Evolutionary conservation across 345 rosid genomes (phyloP).

Genomic region (Erysimum cheiranthoides): DNA sequence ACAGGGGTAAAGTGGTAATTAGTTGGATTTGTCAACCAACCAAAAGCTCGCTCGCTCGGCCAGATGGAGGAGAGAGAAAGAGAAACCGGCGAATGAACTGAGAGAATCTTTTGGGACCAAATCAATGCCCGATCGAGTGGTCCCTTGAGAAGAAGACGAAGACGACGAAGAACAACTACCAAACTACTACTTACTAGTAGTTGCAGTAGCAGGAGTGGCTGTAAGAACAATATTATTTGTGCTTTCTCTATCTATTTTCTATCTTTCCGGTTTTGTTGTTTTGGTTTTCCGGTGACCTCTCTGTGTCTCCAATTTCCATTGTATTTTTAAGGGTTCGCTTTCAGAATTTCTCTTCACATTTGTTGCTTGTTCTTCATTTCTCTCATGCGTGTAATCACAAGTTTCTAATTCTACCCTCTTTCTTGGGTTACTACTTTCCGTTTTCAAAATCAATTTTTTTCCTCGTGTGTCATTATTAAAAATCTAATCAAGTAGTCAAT

Average conservation of each 20-base stretch:
- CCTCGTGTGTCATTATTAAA: too few relatives aligned
- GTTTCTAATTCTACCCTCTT: too few relatives aligned
- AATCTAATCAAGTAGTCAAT: too few relatives aligned
- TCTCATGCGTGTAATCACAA: too few relatives aligned
- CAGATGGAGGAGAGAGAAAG: background rate
- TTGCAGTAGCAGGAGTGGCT: background rate
- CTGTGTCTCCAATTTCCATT: background rate
- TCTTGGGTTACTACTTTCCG: too few relatives aligned
- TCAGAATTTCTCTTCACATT: too few relatives aligned
- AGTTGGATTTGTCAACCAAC: too few relatives aligned
- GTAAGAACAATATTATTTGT: background rate
- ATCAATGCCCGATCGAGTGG: conserved; percentile 30
- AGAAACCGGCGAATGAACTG: background rate
- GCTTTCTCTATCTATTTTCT: background rate
- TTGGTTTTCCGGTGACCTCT: background rate
- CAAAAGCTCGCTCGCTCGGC: too few relatives aligned
- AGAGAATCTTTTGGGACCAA: conserved; percentile 31
- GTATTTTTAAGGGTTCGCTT: background rate
- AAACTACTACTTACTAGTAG: background rate
- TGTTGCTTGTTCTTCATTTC: too few relatives aligned
- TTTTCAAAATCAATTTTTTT: too few relatives aligned
- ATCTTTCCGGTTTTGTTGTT: background rate
- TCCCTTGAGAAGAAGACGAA: conserved; percentile 13
- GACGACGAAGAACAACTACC: conserved; percentile 7
- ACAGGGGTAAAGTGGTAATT: background rate